These are phyloP conservation scores for Pseudocercospora pini-densiflorae DNA, from an alignment of 2,329 filamentous ascomycete genomes.

Conservation along the genomic window DNA sequence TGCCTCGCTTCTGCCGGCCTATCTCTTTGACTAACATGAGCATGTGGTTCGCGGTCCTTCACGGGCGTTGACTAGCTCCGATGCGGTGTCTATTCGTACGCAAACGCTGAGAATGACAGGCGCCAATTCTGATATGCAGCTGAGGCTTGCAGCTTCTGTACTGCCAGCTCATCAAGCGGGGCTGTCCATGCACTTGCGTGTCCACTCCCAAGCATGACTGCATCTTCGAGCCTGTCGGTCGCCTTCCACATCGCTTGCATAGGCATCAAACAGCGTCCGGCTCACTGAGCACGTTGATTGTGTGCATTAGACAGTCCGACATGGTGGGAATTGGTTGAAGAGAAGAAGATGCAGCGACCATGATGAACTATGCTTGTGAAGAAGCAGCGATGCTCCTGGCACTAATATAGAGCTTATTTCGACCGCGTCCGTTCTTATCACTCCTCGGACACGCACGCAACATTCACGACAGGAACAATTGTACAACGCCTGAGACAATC, in stretches of 20 bases:
- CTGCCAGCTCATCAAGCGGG: conserved; percentile 1
- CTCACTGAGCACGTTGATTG: not conserved
- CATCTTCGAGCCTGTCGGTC: not conserved
- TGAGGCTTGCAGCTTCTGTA: conserved; percentile 5
- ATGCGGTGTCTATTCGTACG: not conserved
- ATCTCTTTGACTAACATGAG: not conserved
- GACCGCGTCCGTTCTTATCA: not conserved
- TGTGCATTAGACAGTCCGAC: conserved; percentile 1
- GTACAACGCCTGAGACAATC: not conserved
- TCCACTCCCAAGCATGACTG: not conserved
- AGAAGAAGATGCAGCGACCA: not conserved
- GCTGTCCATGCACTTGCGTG: not conserved
- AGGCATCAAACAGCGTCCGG: not conserved
- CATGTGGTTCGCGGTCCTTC: not conserved
- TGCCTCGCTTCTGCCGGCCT: not conserved
- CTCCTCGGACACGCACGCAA: not conserved
- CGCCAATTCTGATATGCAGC: not conserved
- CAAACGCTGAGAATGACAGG: not conserved
- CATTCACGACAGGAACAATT: conserved; percentile 1
- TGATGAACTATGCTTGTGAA: not conserved
- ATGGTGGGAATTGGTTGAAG: not conserved
- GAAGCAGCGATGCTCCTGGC: not conserved
- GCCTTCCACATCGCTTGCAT: not conserved
- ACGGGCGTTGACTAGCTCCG: not conserved
- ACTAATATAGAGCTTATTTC: not conserved